Conservation (phyloP, 805 yeast genomes). For the Teunomyces lycoperdinae region DNA sequence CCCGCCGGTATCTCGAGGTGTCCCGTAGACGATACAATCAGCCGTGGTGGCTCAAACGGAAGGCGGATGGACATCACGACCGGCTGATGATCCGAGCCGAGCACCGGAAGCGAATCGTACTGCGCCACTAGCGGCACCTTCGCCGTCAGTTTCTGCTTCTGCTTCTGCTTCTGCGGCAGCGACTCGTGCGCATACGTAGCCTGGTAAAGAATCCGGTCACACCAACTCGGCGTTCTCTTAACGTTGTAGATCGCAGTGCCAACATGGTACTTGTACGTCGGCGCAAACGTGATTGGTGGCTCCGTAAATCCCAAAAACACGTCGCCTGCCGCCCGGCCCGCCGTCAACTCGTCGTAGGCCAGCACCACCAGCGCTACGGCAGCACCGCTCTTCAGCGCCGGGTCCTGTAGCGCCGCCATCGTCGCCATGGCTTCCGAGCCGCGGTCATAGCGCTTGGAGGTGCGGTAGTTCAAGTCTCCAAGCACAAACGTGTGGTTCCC, state of each 20-base stretch:
- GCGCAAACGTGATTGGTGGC: slow-evolving; percentile 61
- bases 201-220: slow-evolving; percentile 75
- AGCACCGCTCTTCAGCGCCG: slow-evolving; percentile 13
- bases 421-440: slow-evolving; percentile 12
- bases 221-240: slow-evolving; percentile 82
- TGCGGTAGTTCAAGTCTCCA: slow-evolving; percentile 87
- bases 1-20: slow-evolving; percentile 28
- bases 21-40: slow-evolving; percentile 26
- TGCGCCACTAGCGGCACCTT: slow-evolving; percentile 23
- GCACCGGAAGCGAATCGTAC: slow-evolving; percentile 52
- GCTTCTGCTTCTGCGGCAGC: background rate
- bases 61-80: slow-evolving; percentile 54
- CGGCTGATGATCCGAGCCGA: slow-evolving; percentile 78
- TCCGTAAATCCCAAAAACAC: slow-evolving; percentile 67
- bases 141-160: background rate
- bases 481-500: slow-evolving; percentile 61
- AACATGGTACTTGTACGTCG: slow-evolving; percentile 69
- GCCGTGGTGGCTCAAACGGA: slow-evolving; percentile 41
- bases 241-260: slow-evolving; percentile 51
- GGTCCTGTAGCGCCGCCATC: slow-evolving; percentile 24
- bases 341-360: slow-evolving; percentile 50
- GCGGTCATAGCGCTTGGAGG: slow-evolving; percentile 25
- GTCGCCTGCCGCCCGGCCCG: slow-evolving; percentile 38
- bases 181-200: slow-evolving; percentile 29
- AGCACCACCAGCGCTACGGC: slow-evolving; percentile 20